Evolutionary conservation across 192 early-diverging fungal genomes (phyloP).

Genomic region (Mortierella antarctica): DNA sequence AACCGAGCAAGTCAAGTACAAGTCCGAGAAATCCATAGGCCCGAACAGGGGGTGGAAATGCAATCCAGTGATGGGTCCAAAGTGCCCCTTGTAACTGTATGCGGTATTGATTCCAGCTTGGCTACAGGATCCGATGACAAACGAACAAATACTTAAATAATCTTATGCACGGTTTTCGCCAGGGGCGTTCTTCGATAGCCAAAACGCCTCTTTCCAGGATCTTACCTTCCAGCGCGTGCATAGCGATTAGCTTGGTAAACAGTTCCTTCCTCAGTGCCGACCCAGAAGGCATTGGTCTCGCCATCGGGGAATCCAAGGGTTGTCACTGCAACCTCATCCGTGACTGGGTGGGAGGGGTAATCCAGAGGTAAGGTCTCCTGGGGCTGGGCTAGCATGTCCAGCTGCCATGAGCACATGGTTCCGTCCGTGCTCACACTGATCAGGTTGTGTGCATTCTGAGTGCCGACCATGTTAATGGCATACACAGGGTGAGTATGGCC

Average conservation of each 20-base stretch:
- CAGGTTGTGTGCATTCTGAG: conserved; percentile 94
- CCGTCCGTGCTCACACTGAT: conserved; percentile 97
- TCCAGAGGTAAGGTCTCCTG: conserved; percentile 89
- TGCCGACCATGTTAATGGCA: conserved; percentile 89
- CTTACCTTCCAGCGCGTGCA: conserved; percentile 91
- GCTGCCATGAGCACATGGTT: conserved; percentile 94
- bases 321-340: conserved; percentile 95
- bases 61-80: conserved; percentile 87
- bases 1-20: conserved; percentile 91
- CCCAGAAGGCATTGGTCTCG: conserved; percentile 93
- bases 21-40: conserved; percentile 88
- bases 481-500: conserved; percentile 99
- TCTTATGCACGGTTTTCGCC: no score
- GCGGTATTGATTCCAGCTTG: conserved; percentile 94
- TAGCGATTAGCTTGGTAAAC: conserved; percentile 96
- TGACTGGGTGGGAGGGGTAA: conserved; percentile 78
- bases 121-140: conserved; percentile 51
- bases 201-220: neutral
- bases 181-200: no score
- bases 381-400: conserved; percentile 98
- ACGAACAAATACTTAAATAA: no score
- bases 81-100: conserved; percentile 90
- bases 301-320: conserved; percentile 90
- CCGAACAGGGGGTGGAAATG: conserved; percentile 89
- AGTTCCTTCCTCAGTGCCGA: conserved; percentile 96